Evolutionary conservation across 2,329 filamentous ascomycete genomes (phyloP).

Genomic region (Neospermospora avenae): DNA sequence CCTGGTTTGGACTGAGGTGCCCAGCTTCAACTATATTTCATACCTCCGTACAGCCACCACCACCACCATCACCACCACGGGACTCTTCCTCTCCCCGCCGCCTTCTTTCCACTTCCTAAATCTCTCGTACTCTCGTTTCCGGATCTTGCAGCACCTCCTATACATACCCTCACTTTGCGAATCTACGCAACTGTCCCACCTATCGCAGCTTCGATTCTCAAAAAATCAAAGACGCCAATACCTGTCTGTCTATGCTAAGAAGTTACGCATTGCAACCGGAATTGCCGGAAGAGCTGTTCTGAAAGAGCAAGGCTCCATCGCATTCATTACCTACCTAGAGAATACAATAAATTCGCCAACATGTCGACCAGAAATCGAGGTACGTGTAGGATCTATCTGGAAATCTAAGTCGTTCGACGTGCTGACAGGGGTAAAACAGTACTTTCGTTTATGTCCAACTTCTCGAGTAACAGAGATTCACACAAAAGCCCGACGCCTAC

Average conservation of each 20-base stretch:
- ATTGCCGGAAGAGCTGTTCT: conserved; percentile 21
- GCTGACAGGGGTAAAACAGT: conserved; percentile 49
- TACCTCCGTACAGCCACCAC: background rate
- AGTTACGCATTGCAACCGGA: conserved; percentile 18
- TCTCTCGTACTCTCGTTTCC: background rate
- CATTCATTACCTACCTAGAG: conserved; percentile 23
- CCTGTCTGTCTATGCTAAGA: conserved; percentile 16
- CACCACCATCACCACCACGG: background rate
- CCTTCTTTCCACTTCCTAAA: background rate
- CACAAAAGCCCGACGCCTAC: conserved; percentile 35
- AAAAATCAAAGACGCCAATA: background rate
- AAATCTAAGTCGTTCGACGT: background rate
- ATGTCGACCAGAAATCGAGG: conserved; percentile 37
- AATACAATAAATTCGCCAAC: conserved; percentile 18
- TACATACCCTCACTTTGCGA: too few species aligned
- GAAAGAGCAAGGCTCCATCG: conserved; percentile 3
- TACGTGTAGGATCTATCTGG: conserved; percentile 20
- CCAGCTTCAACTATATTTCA: background rate
- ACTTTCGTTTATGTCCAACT: conserved; percentile 83
- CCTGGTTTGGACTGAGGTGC: background rate
- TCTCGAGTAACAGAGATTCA: conserved; percentile 50
- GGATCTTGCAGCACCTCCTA: too few species aligned
- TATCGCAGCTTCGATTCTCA: background rate
- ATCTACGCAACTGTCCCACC: background rate
- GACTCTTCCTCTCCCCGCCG: background rate